Conservation (phyloP, 2,329 filamentous ascomycete genomes). For the Fusarium oxysporum region DNA sequence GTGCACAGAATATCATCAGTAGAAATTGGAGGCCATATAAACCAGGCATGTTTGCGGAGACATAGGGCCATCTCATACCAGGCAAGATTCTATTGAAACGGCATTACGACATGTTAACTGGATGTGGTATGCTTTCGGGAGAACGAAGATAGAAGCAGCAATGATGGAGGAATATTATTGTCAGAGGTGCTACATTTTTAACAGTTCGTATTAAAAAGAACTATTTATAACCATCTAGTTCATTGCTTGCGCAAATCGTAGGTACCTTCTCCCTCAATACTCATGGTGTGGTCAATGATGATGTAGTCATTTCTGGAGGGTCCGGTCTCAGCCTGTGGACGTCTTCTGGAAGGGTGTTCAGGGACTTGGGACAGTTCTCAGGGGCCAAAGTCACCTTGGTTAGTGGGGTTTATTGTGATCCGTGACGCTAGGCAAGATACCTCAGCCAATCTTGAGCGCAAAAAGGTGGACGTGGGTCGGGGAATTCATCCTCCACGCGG, state of each 20-base stretch:
- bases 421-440: conserved; percentile 9
- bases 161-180: not conserved
- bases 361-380: conserved; percentile 29
- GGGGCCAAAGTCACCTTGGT: conserved; percentile 8
- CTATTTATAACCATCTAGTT: not conserved
- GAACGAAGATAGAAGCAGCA: not conserved
- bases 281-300: not conserved
- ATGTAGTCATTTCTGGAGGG: not conserved
- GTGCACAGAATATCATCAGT: not conserved
- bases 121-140: not conserved
- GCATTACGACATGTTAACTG: not conserved
- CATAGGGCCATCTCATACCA: not conserved
- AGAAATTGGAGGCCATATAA: not conserved
- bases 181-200: not conserved
- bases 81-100: not conserved
- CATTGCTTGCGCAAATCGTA: not conserved
- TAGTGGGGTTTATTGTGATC: conserved; percentile 16
- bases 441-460: conserved; percentile 19
- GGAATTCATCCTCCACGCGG: conserved; percentile 25
- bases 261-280: not conserved
- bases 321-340: not conserved
- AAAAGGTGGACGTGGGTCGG: conserved; percentile 12
- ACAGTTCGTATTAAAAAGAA: not conserved
- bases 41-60: not conserved
- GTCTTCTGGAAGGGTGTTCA: conserved; percentile 38